phyloP scores from a whole-genome alignment of 768 basidiomycete genomes.

The Chlorophyllum brunneum region DNA sequence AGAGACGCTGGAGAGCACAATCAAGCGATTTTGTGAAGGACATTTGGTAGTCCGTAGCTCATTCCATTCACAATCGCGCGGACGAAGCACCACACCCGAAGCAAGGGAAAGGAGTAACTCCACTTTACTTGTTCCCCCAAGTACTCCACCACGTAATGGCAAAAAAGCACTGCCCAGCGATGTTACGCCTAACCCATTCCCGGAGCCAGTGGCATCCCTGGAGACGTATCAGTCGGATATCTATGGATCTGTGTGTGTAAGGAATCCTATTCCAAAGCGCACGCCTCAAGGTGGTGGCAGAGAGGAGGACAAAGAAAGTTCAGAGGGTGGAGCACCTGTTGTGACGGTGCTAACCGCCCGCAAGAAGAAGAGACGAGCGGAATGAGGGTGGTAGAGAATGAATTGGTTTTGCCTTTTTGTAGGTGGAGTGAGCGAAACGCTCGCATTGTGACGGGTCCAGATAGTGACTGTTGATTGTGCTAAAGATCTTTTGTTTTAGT shows the following conservation, averaged over 20 bases:
- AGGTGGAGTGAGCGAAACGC: too few species aligned
- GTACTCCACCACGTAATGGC: conserved; percentile 43
- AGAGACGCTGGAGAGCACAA: conserved; percentile 62
- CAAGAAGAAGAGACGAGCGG: conserved; percentile 45
- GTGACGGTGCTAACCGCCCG: conserved; percentile 62
- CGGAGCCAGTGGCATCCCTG: conserved; percentile 57
- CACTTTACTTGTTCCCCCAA: conserved; percentile 38
- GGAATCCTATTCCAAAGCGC: conserved; percentile 36
- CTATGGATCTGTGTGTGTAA: conserved; percentile 52
- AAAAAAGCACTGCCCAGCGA: conserved; percentile 29
- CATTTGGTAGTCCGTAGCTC: conserved; percentile 29
- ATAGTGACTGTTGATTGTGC: too few species aligned
- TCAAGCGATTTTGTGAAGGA: conserved; percentile 71
- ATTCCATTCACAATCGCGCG: conserved; percentile 12
- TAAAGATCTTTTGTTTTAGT: too few species aligned
- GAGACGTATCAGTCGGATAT: conserved; percentile 61
- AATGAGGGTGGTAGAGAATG: conserved; percentile 13
- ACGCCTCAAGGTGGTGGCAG: conserved; percentile 3
- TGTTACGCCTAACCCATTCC: conserved; percentile 62
- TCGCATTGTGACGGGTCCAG: too few species aligned
- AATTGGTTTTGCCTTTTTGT: too few species aligned
- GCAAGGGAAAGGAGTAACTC: conserved; percentile 17
- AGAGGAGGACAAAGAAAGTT: not conserved
- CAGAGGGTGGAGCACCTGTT: conserved; percentile 18
- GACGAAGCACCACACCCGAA: conserved; percentile 40